Base-by-base conservation (phyloP, 2,329 filamentous ascomycete species). In the Pseudophaeomoniella oleicola region DNA sequence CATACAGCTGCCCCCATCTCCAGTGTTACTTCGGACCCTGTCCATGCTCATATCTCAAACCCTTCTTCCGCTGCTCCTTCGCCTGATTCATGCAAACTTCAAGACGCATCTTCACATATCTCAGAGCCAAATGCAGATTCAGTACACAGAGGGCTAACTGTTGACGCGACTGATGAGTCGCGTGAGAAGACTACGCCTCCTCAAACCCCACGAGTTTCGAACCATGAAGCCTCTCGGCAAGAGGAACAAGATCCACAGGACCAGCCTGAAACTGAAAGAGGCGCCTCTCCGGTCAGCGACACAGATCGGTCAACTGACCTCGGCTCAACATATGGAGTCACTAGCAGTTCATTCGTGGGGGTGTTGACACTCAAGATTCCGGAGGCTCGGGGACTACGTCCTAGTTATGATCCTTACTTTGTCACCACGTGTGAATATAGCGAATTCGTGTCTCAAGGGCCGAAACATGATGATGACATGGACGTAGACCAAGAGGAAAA, bases 361-460 rank as follows among this genome's bases (percentile, higher is more conserved):
- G 94, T 90, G 58, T 67, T 98, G 39, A 82, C 79, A 19, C 83
- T 98, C 49, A 86, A 83, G 54, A 90, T 98, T 37, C 69, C 78
- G 35, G 85, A 94, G 56, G 90, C 81, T 34, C 73, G 85, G 50
- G 84, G 83, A 6, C 62, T 98, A 36, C 73, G 81, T 42, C 83
- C 78, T 39, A 85, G 85, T 53, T 75, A 78, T 40, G 84, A 94
- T 50, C 90, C 90, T 1, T 98, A 98, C 51, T 84, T 94, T 36
- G 86, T 98, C 9, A 93, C 83, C 40, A 87, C 94, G 16, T 98
- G 96, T 52, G 90, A 98, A 57, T 82, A 85, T 56, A 94, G 88
- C 52, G 90, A 98, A 57, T 80, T 93, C 49, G 94, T 98, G 38
- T 96, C 90, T 1, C 80, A 83, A 38, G 85, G 85, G 2, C 83